A percentile compares a stretch with the other conserved stretches of the same genome.
phyloP scores from a whole-genome alignment of 129 eudicot genomes.

The Flaveria ramosissima region DNA sequence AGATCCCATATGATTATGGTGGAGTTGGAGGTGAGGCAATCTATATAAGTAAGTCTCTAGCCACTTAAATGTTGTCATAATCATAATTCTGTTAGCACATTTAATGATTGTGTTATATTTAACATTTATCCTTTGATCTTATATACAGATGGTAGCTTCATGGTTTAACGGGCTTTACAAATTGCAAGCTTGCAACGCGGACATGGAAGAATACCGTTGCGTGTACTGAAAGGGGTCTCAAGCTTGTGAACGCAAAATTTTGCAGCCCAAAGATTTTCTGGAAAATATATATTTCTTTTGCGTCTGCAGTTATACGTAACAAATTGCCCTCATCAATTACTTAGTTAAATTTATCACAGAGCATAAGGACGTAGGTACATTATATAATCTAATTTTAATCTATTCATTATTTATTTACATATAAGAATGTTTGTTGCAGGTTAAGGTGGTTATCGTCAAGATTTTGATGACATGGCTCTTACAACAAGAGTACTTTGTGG shows the following conservation, averaged over 20 bases:
- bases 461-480: conserved; percentile 96
- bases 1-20: conserved; percentile 77
- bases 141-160: conserved; percentile 97
- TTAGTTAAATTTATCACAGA: conserved; percentile 72
- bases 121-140: conserved; percentile 23
- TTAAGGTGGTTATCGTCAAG: conserved; percentile 87
- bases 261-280: conserved; percentile 66
- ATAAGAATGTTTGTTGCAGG: conserved; percentile 43
- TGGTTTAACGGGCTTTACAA: conserved; percentile 83
- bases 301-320: conserved; percentile 85
- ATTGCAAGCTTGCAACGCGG: too few relatives aligned
- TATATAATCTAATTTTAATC: background rate
- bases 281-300: conserved; percentile 81
- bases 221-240: conserved; percentile 47
- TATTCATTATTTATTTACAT: background rate
- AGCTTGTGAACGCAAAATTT: conserved; percentile 34
- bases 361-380: conserved; percentile 73
- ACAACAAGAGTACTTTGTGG: conserved; percentile 82
- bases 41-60: conserved; percentile 56
- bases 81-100: background rate
- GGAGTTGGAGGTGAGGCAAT: conserved; percentile 90
- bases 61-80: background rate
- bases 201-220: conserved; percentile 22
- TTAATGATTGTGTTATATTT: background rate
- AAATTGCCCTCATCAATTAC: conserved; percentile 70